Evolutionary conservation across 257 asterid genomes (phyloP).

Genomic region (Coffea eugenioides): DNA sequence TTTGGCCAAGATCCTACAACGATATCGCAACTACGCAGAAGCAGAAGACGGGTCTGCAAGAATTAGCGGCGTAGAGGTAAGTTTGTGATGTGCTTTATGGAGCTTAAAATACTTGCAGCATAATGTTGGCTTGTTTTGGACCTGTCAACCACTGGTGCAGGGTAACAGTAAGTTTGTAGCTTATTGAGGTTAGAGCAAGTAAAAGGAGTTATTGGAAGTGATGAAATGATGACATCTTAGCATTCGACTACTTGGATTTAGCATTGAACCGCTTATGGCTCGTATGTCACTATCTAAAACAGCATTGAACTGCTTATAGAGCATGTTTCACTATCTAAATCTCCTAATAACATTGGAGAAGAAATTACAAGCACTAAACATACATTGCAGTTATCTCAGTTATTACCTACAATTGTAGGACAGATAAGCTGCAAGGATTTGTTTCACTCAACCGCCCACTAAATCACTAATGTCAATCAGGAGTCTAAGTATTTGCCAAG

Average conservation of each 20-base stretch:
- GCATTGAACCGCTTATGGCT: background rate
- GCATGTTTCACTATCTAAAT: background rate
- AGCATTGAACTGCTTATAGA: background rate
- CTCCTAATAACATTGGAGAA: background rate
- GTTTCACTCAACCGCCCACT: background rate
- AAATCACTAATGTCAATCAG: background rate
- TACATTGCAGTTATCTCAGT: too few species aligned
- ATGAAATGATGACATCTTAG: background rate
- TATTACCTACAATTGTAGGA: background rate
- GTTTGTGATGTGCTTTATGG: background rate
- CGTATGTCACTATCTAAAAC: too few species aligned
- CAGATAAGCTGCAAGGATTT: background rate
- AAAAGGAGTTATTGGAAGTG: background rate
- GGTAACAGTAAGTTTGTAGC: background rate
- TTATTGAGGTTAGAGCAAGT: background rate
- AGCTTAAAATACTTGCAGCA: background rate
- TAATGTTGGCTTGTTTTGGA: background rate
- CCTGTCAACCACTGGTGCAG: background rate
- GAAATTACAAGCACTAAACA: background rate
- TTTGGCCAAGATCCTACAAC: constrained; percentile 22
- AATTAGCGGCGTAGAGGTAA: constrained; percentile 20
- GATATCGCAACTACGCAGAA: constrained; percentile 14
- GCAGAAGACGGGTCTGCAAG: constrained; percentile 23
- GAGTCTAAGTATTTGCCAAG: background rate
- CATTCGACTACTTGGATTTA: too few species aligned